Evolutionary conservation across 306 rosid species (phyloP).

Genomic region (Datisca glomerata): DNA sequence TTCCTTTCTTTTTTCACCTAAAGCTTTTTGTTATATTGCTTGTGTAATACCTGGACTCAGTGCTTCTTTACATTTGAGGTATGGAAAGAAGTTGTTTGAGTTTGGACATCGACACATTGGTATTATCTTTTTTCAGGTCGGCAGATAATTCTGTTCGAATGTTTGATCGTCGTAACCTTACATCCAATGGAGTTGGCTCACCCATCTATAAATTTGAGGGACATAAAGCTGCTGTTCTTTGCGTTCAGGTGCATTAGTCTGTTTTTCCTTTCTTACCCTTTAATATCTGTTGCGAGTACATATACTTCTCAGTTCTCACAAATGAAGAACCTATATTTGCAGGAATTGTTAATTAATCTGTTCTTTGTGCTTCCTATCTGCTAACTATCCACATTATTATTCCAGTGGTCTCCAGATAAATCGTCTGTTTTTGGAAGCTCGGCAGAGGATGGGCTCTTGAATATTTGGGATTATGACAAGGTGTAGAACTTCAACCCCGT

Average conservation of each 20-base stretch:
- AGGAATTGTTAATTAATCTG: too few relatives aligned
- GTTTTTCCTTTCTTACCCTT: background rate
- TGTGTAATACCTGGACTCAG: too few relatives aligned
- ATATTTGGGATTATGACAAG: conserved; percentile 97
- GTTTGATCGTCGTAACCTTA: conserved; percentile 95
- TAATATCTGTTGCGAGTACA: too few relatives aligned
- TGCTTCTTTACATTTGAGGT: background rate
- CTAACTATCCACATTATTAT: conserved; percentile 6
- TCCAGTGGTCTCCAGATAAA: conserved; percentile 98
- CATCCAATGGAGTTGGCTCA: conserved; percentile 79
- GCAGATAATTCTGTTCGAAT: conserved; percentile 92
- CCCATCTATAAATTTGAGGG: conserved; percentile 92
- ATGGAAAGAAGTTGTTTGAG: background rate
- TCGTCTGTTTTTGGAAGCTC: conserved; percentile 97
- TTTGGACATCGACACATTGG: conserved; percentile 3
- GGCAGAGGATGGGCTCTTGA: conserved; percentile 93
- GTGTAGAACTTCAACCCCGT: too few relatives aligned
- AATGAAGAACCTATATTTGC: too few relatives aligned
- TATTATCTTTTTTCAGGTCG: conserved; percentile 46
- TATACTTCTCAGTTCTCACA: too few relatives aligned
- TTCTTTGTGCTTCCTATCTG: background rate
- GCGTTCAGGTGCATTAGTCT: conserved; percentile 66
- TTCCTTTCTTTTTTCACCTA: background rate
- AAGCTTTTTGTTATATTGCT: too few relatives aligned
- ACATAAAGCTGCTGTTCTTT: conserved; percentile 96